Evolutionary conservation across 2,329 filamentous ascomycete species (phyloP).

Genomic region (Fusarium veterinarium): DNA sequence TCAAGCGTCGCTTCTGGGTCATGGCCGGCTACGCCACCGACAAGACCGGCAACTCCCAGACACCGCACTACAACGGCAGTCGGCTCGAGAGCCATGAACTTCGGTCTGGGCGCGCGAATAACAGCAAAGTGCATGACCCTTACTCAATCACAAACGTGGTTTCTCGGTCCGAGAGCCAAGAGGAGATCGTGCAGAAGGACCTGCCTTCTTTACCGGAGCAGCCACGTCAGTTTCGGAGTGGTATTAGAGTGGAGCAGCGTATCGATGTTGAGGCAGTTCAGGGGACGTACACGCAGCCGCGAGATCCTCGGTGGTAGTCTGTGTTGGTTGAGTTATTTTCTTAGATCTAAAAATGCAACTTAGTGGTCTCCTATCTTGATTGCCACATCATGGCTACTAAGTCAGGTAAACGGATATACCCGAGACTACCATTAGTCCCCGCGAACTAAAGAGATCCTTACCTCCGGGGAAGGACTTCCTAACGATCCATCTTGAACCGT

Average conservation of each 20-base stretch:
- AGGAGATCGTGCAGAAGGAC: conserved; percentile 12
- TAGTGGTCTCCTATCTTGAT: rapidly evolving
- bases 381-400: neutral
- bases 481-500: neutral
- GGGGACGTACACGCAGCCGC: neutral
- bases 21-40: neutral
- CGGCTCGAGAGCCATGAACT: conserved; percentile 12
- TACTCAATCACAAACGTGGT: conserved; percentile 11
- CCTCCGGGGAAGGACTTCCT: neutral
- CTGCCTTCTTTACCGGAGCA: neutral
- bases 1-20: conserved; percentile 44
- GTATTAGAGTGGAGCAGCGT: conserved; percentile 11
- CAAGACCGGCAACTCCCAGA: neutral
- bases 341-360: neutral
- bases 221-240: neutral
- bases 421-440: neutral
- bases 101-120: neutral
- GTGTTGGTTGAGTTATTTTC: neutral
- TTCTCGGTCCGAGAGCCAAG: conserved; percentile 17
- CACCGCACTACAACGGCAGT: neutral
- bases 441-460: neutral
- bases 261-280: conserved; percentile 13
- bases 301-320: neutral
- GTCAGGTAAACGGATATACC: neutral
- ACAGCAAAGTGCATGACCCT: neutral